These are phyloP conservation scores for Buxus sempervirens DNA, from an alignment of 164 flowering plant species.

Conservation along the genomic window DNA sequence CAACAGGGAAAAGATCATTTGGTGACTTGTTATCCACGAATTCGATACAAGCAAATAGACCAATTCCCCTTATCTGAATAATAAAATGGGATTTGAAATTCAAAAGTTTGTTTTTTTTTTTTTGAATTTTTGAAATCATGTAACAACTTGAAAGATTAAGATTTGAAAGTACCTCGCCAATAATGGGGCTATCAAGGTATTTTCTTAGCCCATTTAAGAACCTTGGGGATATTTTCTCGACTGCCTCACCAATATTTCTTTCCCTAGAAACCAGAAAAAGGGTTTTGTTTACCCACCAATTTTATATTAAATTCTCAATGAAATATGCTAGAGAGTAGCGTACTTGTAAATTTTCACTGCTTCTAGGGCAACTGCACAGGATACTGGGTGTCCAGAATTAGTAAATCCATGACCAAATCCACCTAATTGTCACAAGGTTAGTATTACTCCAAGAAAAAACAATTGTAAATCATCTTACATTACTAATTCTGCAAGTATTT, in stretches of 20 bases:
- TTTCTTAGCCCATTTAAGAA: constrained; percentile 86
- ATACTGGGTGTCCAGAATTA: constrained; percentile 96
- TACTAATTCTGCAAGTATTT: background rate
- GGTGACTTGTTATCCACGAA: constrained; percentile 93
- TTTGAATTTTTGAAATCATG: too few relatives aligned
- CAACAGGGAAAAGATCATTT: constrained; percentile 84
- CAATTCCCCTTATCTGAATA: constrained; percentile 91
- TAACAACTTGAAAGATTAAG: background rate
- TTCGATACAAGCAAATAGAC: constrained; percentile 86
- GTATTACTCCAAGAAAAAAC: background rate
- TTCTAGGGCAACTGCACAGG: constrained; percentile 96
- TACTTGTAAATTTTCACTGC: constrained; percentile 88
- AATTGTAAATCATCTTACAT: too few relatives aligned
- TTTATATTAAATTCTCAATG: too few relatives aligned
- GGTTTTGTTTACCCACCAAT: too few relatives aligned
- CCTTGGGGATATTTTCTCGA: constrained; percentile 57
- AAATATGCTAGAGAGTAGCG: constrained; percentile 7
- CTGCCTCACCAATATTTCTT: constrained; percentile 69
- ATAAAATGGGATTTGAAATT: background rate
- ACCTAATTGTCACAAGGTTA: constrained; percentile 37
- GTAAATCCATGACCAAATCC: constrained; percentile 92
- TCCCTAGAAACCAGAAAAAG: constrained; percentile 52
- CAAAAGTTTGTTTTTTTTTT: too few relatives aligned
- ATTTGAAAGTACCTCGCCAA: constrained; percentile 73
- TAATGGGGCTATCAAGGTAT: constrained; percentile 79